These are phyloP conservation scores for Candida yuanshanica DNA, from an alignment of 805 yeast genomes.

Conservation along the genomic window DNA sequence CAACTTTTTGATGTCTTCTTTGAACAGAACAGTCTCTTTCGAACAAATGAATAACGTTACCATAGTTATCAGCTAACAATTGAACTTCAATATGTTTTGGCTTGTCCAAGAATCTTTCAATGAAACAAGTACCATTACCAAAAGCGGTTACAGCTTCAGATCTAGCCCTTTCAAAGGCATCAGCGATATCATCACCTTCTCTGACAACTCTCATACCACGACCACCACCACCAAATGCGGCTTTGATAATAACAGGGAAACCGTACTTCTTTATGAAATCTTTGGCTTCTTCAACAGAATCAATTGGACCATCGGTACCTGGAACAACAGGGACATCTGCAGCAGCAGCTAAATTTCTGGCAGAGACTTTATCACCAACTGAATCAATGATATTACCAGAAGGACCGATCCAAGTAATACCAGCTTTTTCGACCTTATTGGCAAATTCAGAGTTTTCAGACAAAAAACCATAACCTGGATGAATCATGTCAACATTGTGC, in stretches of 20 bases:
- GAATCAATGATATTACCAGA: conserved; percentile 80
- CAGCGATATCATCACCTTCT: conserved; percentile 89
- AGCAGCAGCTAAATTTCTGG: conserved; percentile 77
- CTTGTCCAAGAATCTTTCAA: conserved; percentile 88
- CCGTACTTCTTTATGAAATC: conserved; percentile 82
- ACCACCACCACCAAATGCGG: conserved; percentile 99
- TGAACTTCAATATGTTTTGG: conserved; percentile 99
- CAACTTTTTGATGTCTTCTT: conserved; percentile 98
- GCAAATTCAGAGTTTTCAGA: conserved; percentile 94
- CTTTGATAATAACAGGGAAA: conserved; percentile 94
- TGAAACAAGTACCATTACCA: conserved; percentile 97
- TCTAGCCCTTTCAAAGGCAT: conserved; percentile 89
- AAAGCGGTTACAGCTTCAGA: conserved; percentile 95
- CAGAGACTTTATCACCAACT: conserved; percentile 96
- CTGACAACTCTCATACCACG: conserved; percentile 99
- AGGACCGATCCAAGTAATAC: conserved; percentile 96
- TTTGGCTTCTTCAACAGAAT: conserved; percentile 66
- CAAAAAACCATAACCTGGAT: conserved; percentile 89
- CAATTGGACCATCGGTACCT: conserved; percentile 97
- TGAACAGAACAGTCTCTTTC: conserved; percentile 99
- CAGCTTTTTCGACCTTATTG: conserved; percentile 79
- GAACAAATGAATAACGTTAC: conserved; percentile 90
- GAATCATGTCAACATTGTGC: conserved; percentile 79
- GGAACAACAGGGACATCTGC: conserved; percentile 92
- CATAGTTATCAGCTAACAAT: conserved; percentile 86